These are phyloP conservation scores for Gastrodia elata DNA, from an alignment of 106 monocot genomes.

Conservation along the genomic window DNA sequence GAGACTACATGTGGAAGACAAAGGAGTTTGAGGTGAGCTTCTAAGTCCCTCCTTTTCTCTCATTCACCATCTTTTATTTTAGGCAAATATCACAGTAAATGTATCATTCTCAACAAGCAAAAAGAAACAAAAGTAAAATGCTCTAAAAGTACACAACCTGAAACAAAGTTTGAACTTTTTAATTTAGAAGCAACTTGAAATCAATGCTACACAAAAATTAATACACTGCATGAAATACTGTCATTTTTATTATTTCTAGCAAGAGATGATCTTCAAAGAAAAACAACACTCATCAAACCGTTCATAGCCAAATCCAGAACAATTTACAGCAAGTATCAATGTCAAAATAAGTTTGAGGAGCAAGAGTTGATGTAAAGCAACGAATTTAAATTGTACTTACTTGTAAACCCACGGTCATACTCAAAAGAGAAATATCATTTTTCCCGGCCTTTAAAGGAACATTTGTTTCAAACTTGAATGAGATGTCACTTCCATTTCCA, in stretches of 20 bases:
- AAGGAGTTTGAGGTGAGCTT: too few species aligned
- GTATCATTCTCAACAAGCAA: too few species aligned
- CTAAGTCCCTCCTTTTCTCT: too few species aligned
- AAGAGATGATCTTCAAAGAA: background rate
- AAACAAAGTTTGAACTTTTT: too few species aligned
- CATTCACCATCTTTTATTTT: too few species aligned
- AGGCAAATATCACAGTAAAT: too few species aligned
- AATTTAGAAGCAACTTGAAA: background rate
- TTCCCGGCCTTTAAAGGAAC: slow-evolving; percentile 50
- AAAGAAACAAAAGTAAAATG: too few species aligned
- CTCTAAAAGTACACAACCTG: too few species aligned
- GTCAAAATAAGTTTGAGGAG: background rate
- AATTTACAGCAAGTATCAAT: background rate
- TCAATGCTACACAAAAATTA: background rate
- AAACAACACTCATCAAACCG: background rate
- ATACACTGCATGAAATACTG: background rate
- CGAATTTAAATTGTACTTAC: slow-evolving; percentile 31
- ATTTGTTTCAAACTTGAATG: slow-evolving; percentile 50
- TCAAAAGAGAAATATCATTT: slow-evolving; percentile 80
- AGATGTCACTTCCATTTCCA: slow-evolving; percentile 59
- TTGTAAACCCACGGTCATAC: slow-evolving; percentile 95
- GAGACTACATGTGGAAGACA: too few species aligned
- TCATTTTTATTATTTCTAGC: background rate
- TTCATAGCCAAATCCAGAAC: background rate
- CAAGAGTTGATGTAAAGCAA: background rate